Evolutionary conservation across 2,329 filamentous ascomycete genomes (phyloP).

Genomic region (Moelleriella libera): DNA sequence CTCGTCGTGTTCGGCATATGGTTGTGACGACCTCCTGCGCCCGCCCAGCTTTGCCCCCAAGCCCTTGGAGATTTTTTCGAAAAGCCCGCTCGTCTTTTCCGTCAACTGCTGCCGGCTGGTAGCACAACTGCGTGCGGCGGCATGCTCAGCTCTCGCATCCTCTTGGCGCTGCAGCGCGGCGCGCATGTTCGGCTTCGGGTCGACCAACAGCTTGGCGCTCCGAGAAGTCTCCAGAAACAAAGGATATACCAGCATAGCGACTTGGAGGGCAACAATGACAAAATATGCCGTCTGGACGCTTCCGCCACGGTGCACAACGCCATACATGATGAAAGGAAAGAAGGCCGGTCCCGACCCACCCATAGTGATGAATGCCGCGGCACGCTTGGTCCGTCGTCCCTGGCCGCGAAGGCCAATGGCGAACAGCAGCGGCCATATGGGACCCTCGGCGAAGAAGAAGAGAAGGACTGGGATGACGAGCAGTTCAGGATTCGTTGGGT

Average conservation of each 20-base stretch:
- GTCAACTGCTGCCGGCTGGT: constrained; percentile 4
- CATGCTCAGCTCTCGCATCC: background rate
- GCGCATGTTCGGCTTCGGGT: constrained; percentile 12
- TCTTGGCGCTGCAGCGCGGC: constrained; percentile 9
- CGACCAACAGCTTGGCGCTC: constrained; percentile 32
- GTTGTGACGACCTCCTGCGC: constrained; percentile 15
- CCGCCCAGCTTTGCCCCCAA: constrained; percentile 12
- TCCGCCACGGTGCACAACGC: constrained; percentile 44
- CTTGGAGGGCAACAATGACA: constrained; percentile 42
- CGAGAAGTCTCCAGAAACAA: constrained; percentile 30
- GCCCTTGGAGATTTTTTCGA: constrained; percentile 11
- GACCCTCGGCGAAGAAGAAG: constrained; percentile 70
- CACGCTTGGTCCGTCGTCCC: constrained; percentile 66
- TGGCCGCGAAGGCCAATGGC: constrained; percentile 67
- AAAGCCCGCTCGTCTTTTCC: constrained; percentile 9
- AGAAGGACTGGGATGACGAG: constrained; percentile 48
- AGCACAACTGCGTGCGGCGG: constrained; percentile 3
- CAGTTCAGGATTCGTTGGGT: constrained; percentile 29
- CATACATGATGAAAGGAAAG: constrained; percentile 63
- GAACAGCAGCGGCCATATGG: constrained; percentile 72
- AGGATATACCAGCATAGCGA: constrained; percentile 31
- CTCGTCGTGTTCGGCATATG: constrained; percentile 15
- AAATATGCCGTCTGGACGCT: constrained; percentile 50
- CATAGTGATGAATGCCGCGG: constrained; percentile 64
- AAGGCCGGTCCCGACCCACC: constrained; percentile 60